Conservation (phyloP, 345 rosid genomes). For the Syzygium grande region DNA sequence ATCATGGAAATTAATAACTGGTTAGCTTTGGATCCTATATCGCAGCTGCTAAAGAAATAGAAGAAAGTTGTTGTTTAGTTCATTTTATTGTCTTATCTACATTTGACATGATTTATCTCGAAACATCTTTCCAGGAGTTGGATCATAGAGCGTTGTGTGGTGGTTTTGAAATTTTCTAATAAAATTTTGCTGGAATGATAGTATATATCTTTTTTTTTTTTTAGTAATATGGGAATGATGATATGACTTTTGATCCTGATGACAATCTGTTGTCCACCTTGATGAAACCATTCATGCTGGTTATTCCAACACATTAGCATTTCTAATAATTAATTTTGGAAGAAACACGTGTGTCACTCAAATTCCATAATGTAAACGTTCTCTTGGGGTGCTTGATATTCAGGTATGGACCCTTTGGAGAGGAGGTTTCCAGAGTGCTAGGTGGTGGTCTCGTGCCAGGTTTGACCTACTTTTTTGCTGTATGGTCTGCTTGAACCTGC, state of each 20-base stretch:
- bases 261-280: neutral
- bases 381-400: constrained; percentile 1
- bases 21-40: neutral
- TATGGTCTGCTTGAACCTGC: neutral
- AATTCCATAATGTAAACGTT: neutral
- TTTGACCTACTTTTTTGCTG: constrained; percentile 3
- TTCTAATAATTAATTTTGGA: neutral
- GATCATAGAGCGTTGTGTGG: neutral
- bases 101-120: neutral
- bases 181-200: neutral
- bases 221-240: neutral
- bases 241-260: neutral
- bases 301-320: neutral
- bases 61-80: neutral
- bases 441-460: constrained; percentile 99
- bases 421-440: constrained; percentile 83
- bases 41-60: neutral
- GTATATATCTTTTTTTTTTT: neutral
- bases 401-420: constrained; percentile 74
- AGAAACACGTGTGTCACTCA: neutral
- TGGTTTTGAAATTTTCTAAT: neutral
- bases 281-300: neutral
- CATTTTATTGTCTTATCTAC: neutral
- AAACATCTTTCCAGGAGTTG: neutral
- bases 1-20: neutral